Percentiles rank a stretch among this genome's conserved stretches.
Conservation (phyloP, 768 basidiomycete genomes). For the Calvatia gigantea region DNA sequence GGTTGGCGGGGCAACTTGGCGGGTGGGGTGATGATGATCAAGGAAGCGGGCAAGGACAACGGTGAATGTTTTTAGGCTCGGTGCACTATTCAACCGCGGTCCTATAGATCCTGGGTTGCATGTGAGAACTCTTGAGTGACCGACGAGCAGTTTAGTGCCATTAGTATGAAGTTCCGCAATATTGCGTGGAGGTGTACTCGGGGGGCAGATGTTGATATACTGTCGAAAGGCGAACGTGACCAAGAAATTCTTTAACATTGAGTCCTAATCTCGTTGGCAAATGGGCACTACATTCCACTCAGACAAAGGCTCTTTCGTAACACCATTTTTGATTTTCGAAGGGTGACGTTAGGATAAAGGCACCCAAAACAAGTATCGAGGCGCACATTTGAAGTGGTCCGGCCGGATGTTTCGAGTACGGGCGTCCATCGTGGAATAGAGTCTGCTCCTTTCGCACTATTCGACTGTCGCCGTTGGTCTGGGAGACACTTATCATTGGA, state of each 20-base stretch:
- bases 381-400: neutral
- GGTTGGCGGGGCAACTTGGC: neutral
- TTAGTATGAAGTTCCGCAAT: neutral
- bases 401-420: neutral
- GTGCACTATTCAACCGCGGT: no score
- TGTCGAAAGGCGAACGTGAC: conserved; percentile 3
- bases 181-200: neutral
- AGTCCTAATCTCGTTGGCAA: neutral
- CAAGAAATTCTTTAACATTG: neutral
- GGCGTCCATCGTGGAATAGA: neutral
- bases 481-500: neutral
- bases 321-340: neutral
- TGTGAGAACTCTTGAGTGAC: no score
- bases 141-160: neutral
- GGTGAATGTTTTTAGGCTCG: no score
- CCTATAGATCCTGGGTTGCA: no score
- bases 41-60: neutral
- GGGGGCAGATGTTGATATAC: neutral
- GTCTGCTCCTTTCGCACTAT: neutral
- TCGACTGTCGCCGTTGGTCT: neutral
- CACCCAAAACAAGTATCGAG: neutral
- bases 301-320: neutral
- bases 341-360: neutral
- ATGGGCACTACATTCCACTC: neutral
- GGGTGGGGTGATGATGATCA: neutral